A percentile compares a stretch with the other conserved stretches of the same genome.
Conservation (phyloP, 345 rosid genomes). For the Bruguiera parviflora region DNA sequence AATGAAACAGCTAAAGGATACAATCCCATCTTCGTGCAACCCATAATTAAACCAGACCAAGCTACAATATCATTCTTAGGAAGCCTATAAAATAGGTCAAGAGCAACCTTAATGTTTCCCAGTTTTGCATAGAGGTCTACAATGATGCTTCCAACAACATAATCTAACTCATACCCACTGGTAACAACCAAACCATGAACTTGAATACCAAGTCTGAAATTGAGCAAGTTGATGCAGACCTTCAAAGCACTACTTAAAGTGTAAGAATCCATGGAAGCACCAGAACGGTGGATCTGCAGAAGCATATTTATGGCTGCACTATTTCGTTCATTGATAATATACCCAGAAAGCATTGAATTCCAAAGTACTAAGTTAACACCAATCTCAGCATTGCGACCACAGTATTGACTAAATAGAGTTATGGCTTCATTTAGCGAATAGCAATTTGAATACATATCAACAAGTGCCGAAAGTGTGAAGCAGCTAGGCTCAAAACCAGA, state of each 20-base stretch:
- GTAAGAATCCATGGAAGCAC: slow-evolving; percentile 50
- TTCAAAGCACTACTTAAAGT: slow-evolving; percentile 57
- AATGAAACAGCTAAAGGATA: slow-evolving; percentile 40
- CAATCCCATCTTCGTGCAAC: slow-evolving; percentile 47
- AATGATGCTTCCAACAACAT: slow-evolving; percentile 57
- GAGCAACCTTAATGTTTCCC: slow-evolving; percentile 41
- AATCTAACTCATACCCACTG: slow-evolving; percentile 55
- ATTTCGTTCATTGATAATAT: slow-evolving; percentile 41
- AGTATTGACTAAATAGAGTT: slow-evolving; percentile 31
- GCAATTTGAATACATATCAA: slow-evolving; percentile 73
- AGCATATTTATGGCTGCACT: slow-evolving; percentile 46
- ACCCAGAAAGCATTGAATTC: slow-evolving; percentile 69
- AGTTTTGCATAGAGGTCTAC: slow-evolving; percentile 51
- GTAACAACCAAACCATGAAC: slow-evolving; percentile 55
- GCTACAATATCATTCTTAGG: slow-evolving; percentile 55
- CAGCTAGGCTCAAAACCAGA: slow-evolving; percentile 53
- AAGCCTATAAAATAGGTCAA: slow-evolving; percentile 42
- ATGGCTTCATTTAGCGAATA: slow-evolving; percentile 36
- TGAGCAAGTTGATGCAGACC: slow-evolving; percentile 51
- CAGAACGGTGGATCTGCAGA: slow-evolving; percentile 34
- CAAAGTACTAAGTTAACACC: slow-evolving; percentile 39
- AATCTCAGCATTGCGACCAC: background rate
- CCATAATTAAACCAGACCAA: slow-evolving; percentile 59
- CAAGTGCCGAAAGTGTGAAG: slow-evolving; percentile 50
- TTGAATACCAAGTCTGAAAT: slow-evolving; percentile 51